phyloP scores from a whole-genome alignment of 192 early-diverging fungal genomes.

The Pilobolus umbonatus region DNA sequence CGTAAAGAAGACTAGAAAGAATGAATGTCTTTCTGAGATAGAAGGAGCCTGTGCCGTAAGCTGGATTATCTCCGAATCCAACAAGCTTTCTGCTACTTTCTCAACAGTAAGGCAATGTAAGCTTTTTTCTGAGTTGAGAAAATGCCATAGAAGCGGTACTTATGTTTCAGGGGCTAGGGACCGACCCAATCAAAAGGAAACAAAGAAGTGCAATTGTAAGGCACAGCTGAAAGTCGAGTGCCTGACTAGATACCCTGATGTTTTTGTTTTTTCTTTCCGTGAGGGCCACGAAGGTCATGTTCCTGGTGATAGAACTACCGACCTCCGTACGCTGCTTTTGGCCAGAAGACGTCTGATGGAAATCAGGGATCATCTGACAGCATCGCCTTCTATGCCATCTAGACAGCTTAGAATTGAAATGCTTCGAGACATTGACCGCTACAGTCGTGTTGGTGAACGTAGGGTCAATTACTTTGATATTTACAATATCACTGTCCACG shows the following conservation, averaged over 20 bases:
- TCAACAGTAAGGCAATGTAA: not conserved
- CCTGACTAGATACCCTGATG: not conserved
- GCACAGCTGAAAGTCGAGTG: not conserved
- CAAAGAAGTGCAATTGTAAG: not conserved
- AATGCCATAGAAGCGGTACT: not conserved
- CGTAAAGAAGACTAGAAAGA: too few relatives aligned
- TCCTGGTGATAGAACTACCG: not conserved
- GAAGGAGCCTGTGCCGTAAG: not conserved
- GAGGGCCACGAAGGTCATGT: too few relatives aligned
- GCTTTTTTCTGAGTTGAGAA: not conserved
- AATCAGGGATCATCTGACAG: not conserved
- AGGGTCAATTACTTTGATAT: too few relatives aligned
- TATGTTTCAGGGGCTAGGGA: not conserved
- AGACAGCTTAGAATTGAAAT: too few relatives aligned
- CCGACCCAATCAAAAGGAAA: not conserved
- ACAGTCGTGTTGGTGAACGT: too few relatives aligned
- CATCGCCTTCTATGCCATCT: not conserved
- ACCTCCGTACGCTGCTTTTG: not conserved
- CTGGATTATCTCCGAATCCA: not conserved
- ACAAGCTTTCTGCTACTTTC: not conserved
- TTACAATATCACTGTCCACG: too few relatives aligned
- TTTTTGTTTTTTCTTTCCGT: too few relatives aligned
- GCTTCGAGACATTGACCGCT: too few relatives aligned
- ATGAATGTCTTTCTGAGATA: too few relatives aligned
- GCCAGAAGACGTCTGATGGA: not conserved